phyloP scores from a whole-genome alignment of 345 rosid species.

The Cardamine occulta region DNA sequence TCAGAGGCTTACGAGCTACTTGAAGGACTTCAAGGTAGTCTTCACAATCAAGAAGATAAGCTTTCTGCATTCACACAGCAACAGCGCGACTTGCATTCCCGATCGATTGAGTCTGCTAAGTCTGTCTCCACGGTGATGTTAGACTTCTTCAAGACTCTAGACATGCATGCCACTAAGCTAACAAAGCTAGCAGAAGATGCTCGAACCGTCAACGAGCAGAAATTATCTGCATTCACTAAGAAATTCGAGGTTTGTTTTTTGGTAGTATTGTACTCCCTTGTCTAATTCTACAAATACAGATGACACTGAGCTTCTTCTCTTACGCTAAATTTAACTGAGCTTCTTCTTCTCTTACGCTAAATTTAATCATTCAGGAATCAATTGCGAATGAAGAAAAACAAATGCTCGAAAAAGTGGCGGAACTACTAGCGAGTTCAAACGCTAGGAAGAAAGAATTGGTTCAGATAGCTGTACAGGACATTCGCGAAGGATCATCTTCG shows the following conservation, averaged over 20 bases:
- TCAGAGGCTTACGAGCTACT: slow-evolving; percentile 79
- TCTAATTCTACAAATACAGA: slow-evolving; percentile 17
- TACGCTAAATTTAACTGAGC: background rate
- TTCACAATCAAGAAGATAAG: slow-evolving; percentile 76
- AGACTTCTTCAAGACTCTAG: slow-evolving; percentile 75
- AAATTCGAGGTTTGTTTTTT: slow-evolving; percentile 75
- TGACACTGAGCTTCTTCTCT: background rate
- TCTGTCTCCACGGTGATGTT: slow-evolving; percentile 73
- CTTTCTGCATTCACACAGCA: slow-evolving; percentile 70
- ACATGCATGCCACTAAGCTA: slow-evolving; percentile 66
- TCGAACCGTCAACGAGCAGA: slow-evolving; percentile 72
- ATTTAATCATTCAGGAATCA: slow-evolving; percentile 58
- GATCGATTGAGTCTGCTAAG: slow-evolving; percentile 81
- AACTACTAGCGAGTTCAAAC: slow-evolving; percentile 73
- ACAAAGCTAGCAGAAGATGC: slow-evolving; percentile 79
- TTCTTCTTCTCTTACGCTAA: background rate
- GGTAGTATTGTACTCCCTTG: slow-evolving; percentile 3
- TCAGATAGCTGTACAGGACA: slow-evolving; percentile 81
- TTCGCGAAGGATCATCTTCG: slow-evolving; percentile 71
- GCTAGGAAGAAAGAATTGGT: slow-evolving; percentile 92
- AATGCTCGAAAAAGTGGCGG: slow-evolving; percentile 85
- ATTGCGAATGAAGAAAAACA: slow-evolving; percentile 87
- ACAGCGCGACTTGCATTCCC: slow-evolving; percentile 77
- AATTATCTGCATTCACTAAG: slow-evolving; percentile 77
- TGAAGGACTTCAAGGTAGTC: slow-evolving; percentile 79